Evolutionary conservation across 352 stramenopile species (phyloP).

Genomic region (Pythium sp.): DNA sequence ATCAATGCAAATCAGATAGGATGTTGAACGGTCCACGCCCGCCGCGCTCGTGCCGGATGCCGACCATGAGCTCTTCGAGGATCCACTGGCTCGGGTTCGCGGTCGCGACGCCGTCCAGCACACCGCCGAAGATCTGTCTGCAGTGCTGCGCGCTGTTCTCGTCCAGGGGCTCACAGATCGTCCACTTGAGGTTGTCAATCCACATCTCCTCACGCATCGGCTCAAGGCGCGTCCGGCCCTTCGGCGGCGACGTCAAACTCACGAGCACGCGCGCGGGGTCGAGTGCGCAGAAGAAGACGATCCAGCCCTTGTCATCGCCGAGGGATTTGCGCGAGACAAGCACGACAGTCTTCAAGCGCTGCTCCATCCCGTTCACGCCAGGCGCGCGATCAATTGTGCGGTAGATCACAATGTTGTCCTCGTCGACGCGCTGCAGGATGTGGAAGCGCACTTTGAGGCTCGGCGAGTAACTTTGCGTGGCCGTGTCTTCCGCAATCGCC

Average conservation of each 20-base stretch:
- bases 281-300: constrained; percentile 8
- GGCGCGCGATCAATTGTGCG: constrained; percentile 15
- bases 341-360: constrained; percentile 17
- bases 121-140: constrained; percentile 16
- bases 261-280: constrained; percentile 14
- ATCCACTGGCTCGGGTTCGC: constrained; percentile 20
- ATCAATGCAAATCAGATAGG: constrained; percentile 5
- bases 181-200: constrained; percentile 21
- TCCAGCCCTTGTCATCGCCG: neutral
- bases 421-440: constrained; percentile 17
- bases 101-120: constrained; percentile 15
- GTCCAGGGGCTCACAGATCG: constrained; percentile 15
- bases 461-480: constrained; percentile 14
- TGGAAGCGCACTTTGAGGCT: constrained; percentile 18
- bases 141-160: constrained; percentile 12
- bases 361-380: constrained; percentile 3
- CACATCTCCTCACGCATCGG: constrained; percentile 17
- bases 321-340: constrained; percentile 11
- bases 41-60: constrained; percentile 17
- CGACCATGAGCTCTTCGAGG: constrained; percentile 18
- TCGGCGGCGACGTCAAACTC: neutral
- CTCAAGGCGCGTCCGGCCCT: constrained; percentile 6
- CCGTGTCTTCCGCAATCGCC: neutral
- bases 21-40: constrained; percentile 13
- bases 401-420: constrained; percentile 18